A percentile compares a stretch with the other conserved stretches of the same genome.
These are phyloP conservation scores for Grigorovia jiainica DNA, from an alignment of 805 yeast species.

Conservation along the genomic window DNA sequence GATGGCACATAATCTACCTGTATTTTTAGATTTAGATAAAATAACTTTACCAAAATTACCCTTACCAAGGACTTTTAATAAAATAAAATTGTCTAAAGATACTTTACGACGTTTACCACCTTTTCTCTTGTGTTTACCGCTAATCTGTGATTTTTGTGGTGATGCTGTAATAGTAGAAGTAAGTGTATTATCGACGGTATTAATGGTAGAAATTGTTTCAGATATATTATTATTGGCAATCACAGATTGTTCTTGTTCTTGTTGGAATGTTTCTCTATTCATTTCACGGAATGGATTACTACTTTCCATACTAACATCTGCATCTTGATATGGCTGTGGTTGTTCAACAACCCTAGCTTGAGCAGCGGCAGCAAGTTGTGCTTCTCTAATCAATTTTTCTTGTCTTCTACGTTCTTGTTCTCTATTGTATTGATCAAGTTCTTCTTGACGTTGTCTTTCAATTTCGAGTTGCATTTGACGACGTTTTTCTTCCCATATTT, in stretches of 20 bases:
- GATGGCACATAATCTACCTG: conserved; percentile 80
- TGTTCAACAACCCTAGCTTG: neutral
- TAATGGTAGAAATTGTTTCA: neutral
- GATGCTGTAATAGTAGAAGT: conserved; percentile 7
- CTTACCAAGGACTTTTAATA: conserved; percentile 90
- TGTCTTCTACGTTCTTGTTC: conserved; percentile 9
- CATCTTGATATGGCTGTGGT: conserved; percentile 1
- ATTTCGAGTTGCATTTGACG: conserved; percentile 11
- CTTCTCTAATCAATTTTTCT: conserved; percentile 7
- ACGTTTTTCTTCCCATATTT: conserved; percentile 15
- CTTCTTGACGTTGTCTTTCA: conserved; percentile 5
- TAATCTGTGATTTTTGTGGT: conserved; percentile 16
- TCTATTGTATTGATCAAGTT: neutral
- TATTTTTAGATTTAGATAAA: conserved; percentile 87
- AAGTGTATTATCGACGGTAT: neutral
- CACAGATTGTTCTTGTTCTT: conserved; percentile 10
- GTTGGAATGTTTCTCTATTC: conserved; percentile 14
- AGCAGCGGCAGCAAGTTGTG: neutral
- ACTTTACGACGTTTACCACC: conserved; percentile 50
- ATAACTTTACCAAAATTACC: conserved; percentile 98
- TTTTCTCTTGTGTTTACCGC: conserved; percentile 19
- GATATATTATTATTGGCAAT: conserved; percentile 1
- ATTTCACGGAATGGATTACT: conserved; percentile 21
- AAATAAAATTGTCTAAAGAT: conserved; percentile 90
- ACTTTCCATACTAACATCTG: conserved; percentile 1